phyloP scores from a whole-genome alignment of 1,139 yeast genomes.

The Zygosaccharomyces pseudobailii region DNA sequence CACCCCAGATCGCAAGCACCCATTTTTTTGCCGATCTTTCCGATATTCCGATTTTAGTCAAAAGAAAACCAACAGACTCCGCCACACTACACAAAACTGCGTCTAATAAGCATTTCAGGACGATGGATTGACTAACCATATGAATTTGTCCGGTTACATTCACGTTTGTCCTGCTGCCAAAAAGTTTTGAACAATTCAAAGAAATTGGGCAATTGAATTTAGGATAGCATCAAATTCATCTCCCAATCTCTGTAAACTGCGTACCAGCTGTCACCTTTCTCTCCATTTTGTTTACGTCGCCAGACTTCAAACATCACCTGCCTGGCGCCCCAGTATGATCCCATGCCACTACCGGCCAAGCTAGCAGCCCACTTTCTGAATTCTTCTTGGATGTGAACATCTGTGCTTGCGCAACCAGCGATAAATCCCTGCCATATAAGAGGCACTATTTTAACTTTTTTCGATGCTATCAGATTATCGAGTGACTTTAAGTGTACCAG shows the following conservation, averaged over 20 bases:
- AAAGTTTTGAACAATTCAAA: too few species aligned
- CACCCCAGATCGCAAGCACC: too few species aligned
- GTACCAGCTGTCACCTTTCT: slow-evolving; percentile 66
- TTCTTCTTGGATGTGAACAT: slow-evolving; percentile 54
- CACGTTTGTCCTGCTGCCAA: too few species aligned
- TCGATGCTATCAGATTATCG: slow-evolving; percentile 51
- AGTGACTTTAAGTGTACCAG: slow-evolving; percentile 62
- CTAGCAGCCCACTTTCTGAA: slow-evolving; percentile 80
- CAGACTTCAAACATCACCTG: slow-evolving; percentile 84
- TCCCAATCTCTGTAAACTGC: slow-evolving; percentile 80
- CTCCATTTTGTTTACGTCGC: slow-evolving; percentile 62
- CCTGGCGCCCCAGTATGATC: slow-evolving; percentile 82
- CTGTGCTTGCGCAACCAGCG: slow-evolving; percentile 78
- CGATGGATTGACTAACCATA: too few species aligned
- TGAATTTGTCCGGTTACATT: too few species aligned
- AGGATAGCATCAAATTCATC: slow-evolving; percentile 65
- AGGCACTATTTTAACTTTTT: slow-evolving; percentile 62
- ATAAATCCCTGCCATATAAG: slow-evolving; percentile 87
- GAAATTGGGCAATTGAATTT: background rate
- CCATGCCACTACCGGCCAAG: slow-evolving; percentile 67
- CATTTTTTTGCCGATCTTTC: too few species aligned
- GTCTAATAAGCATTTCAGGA: too few species aligned
- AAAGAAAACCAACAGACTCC: too few species aligned
- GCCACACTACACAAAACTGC: too few species aligned
- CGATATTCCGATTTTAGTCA: too few species aligned